Percentiles rank a stretch among this genome's conserved stretches.
These are phyloP conservation scores for Fusarium odoratissimum DNA, from an alignment of 2,329 filamentous ascomycete genomes.

Conservation along the genomic window DNA sequence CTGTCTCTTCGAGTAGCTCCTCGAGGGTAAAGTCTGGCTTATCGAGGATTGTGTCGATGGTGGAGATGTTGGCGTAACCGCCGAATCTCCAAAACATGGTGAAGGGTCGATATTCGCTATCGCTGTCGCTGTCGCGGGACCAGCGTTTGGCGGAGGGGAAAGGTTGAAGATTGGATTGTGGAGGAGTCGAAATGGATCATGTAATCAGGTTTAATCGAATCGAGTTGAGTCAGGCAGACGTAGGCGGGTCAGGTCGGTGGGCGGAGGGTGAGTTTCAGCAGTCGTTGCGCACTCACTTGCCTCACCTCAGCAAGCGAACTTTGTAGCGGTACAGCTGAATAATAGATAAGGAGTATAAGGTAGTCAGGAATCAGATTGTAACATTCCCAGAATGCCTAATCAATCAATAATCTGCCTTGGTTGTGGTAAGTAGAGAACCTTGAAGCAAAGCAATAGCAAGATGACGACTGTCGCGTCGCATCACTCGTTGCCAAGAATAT, in stretches of 20 bases:
- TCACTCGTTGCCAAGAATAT: neutral
- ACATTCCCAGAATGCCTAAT: slow-evolving; percentile 36
- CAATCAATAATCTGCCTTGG: slow-evolving; percentile 10
- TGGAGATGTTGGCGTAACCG: slow-evolving; percentile 96
- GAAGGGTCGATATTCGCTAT: slow-evolving; percentile 54
- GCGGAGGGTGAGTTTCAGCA: slow-evolving; percentile 25
- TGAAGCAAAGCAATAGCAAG: neutral
- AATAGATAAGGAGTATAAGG: neutral
- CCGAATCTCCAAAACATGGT: slow-evolving; percentile 99
- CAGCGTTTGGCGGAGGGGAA: slow-evolving; percentile 37
- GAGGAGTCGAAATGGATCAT: slow-evolving; percentile 44
- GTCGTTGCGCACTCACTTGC: slow-evolving; percentile 2
- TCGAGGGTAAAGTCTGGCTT: slow-evolving; percentile 96
- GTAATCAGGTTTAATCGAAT: slow-evolving; percentile 36
- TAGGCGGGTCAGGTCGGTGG: slow-evolving; percentile 37
- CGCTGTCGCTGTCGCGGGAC: slow-evolving; percentile 49
- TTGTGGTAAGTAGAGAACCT: slow-evolving; percentile 1
- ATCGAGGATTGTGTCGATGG: slow-evolving; percentile 96
- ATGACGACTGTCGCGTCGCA: slow-evolving; percentile 22
- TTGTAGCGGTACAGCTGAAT: slow-evolving; percentile 1
- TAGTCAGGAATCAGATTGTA: neutral
- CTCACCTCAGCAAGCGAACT: slow-evolving; percentile 10
- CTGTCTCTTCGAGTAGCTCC: slow-evolving; percentile 94
- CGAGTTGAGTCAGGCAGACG: slow-evolving; percentile 29
- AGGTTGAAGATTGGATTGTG: slow-evolving; percentile 31